Percentiles rank a stretch among this genome's conserved stretches.
phyloP scores from a whole-genome alignment of 1,139 yeast species.

The Pichia sp. region DNA sequence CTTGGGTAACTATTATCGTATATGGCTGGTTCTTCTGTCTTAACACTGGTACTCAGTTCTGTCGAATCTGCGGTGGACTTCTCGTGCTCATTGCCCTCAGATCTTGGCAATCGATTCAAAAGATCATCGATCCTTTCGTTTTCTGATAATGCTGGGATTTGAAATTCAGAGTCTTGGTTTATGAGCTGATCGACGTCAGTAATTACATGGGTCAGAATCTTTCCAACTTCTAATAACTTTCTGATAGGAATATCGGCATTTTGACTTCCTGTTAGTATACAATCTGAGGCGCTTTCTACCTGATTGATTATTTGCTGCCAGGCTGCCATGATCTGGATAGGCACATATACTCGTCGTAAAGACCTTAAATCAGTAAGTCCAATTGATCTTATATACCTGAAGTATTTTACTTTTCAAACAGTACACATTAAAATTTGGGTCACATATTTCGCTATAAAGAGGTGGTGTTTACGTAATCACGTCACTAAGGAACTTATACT shows the following conservation, averaged over 20 bases:
- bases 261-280: neutral
- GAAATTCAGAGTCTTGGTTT: neutral
- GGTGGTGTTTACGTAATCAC: neutral
- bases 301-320: neutral
- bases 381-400: no score
- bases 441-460: no score
- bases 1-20: neutral
- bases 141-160: neutral
- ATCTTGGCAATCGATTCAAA: neutral
- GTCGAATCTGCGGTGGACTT: neutral
- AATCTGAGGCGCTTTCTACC: neutral
- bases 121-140: neutral
- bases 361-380: no score
- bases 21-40: neutral
- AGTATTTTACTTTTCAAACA: no score
- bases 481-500: constrained; percentile 12
- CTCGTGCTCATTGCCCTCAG: neutral
- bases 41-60: neutral
- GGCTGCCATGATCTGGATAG: no score
- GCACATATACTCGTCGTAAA: no score
- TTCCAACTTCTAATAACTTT: neutral
- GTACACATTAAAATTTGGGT: no score
- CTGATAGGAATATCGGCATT: neutral
- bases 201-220: neutral
- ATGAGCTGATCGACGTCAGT: neutral